Conservation (phyloP, 345 rosid species). For the Euphorbia peplus region DNA sequence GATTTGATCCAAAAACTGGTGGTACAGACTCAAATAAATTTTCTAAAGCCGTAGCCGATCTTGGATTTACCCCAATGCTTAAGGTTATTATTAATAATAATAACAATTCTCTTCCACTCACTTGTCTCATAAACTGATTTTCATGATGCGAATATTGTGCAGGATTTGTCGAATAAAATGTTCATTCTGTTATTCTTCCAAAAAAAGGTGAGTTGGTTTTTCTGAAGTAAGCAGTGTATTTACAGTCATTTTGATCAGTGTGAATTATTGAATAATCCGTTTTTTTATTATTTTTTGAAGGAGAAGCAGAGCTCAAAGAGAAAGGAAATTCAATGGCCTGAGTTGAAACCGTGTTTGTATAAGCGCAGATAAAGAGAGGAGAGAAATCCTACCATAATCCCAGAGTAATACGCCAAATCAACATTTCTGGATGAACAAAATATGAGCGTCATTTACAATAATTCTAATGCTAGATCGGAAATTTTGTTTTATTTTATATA, state of each 20-base stretch:
- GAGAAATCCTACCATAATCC: slow-evolving; percentile 12
- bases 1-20: slow-evolving; percentile 85
- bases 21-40: slow-evolving; percentile 85
- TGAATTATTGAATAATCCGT: background rate
- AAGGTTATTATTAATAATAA: slow-evolving; percentile 44
- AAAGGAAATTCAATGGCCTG: slow-evolving; percentile 74
- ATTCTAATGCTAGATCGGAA: too few species aligned
- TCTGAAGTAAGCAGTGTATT: background rate
- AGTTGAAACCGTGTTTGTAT: slow-evolving; percentile 46
- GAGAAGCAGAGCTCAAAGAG: slow-evolving; percentile 43
- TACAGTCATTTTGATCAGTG: too few species aligned
- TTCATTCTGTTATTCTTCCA: slow-evolving; percentile 67
- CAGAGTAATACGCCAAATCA: too few species aligned
- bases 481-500: too few species aligned
- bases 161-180: slow-evolving; percentile 93
- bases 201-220: slow-evolving; percentile 59
- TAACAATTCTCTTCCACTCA: background rate
- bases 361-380: too few species aligned
- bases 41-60: slow-evolving; percentile 63
- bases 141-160: slow-evolving; percentile 17
- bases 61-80: slow-evolving; percentile 55
- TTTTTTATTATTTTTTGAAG: slow-evolving; percentile 32
- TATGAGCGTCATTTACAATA: too few species aligned
- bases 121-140: background rate
- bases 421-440: too few species aligned